Evolutionary conservation across 2,329 filamentous ascomycete species (phyloP).

Genomic region (Periconia sp.): DNA sequence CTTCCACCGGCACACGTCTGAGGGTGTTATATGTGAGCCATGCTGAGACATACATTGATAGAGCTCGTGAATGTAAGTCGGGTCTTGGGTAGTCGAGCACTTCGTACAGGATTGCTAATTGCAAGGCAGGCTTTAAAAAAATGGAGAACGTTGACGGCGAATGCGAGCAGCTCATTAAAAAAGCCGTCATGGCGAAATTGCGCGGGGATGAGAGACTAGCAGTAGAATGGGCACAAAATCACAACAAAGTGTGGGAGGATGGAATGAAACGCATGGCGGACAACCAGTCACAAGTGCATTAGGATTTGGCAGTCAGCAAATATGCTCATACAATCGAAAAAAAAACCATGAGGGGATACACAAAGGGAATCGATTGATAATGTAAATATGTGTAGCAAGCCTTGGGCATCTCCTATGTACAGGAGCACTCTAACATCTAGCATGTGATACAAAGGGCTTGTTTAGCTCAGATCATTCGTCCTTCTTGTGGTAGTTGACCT

Average conservation of each 20-base stretch:
- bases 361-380: slow-evolving; percentile 37
- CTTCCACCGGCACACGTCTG: slow-evolving; percentile 14
- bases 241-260: slow-evolving; percentile 39
- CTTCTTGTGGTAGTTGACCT: slow-evolving; percentile 96
- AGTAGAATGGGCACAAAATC: slow-evolving; percentile 41
- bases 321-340: not conserved
- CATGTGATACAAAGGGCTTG: not conserved
- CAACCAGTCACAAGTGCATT: not conserved
- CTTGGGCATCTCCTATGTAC: slow-evolving; percentile 22
- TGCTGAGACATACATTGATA: slow-evolving; percentile 39
- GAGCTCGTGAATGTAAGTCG: slow-evolving; percentile 37
- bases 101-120: not conserved
- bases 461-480: slow-evolving; percentile 55
- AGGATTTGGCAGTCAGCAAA: not conserved
- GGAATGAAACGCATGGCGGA: slow-evolving; percentile 19
- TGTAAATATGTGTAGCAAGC: slow-evolving; percentile 18
- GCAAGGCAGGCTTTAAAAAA: slow-evolving; percentile 58
- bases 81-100: not conserved
- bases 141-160: slow-evolving; percentile 70
- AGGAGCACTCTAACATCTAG: slow-evolving; percentile 8
- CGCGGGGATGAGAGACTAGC: slow-evolving; percentile 49
- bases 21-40: slow-evolving; percentile 27
- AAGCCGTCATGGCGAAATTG: slow-evolving; percentile 73
- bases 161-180: slow-evolving; percentile 80
- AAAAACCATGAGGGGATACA: slow-evolving; percentile 10